Base-by-base conservation (phyloP, 2,329 filamentous ascomycete species). In the Colletotrichum shisoi region DNA sequence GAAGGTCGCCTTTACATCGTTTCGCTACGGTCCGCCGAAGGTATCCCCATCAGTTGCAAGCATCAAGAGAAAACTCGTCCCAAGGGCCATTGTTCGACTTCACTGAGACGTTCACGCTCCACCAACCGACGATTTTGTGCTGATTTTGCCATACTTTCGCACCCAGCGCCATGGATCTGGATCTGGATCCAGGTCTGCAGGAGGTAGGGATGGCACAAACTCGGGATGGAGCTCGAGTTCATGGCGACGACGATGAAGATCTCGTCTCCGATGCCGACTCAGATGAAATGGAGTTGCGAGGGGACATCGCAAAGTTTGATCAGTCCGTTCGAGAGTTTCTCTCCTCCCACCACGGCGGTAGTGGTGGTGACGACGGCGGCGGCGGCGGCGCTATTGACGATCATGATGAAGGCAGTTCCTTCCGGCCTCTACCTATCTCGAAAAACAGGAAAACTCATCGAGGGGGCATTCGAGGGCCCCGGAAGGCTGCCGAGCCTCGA, bases 401-500 rank as follows among this genome's bases (percentile, higher is more conserved):
- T 21, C 21, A 46, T n/a, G 42, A 37, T n/a, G 65, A 9, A 19
- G 24, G 56, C 13, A 37, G n/a, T 7, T 39, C 71, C 4, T 65
- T 66, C 19, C 13, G 70, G 73, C 44, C 71, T 67, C 6, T 46
- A 62, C 24, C 73, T 74, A 31, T 74, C 73, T 19, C 72, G 73
- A 61, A 66, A 63, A 37, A 34, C n/a, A 59, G 52, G 19, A 45
- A 45, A 34, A 17, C 63, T 5, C 46, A 63, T 4, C 68, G 66
- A 31, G 73, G 79, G 34, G 65, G 75, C 52, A 44, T 67, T 27
- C 76, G 80, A 15, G 84, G 84, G 7, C 84, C 84, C 31, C 80
- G 85, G 19, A 87, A 88, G 74, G 84, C 87, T 27, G 88, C 86
- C 9, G 89, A 91, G 74, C 89, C 89, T 17, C 86, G 89, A 51